phyloP scores from a whole-genome alignment of 2,329 filamentous ascomycete species.

The Cladobotryum protrusum region DNA sequence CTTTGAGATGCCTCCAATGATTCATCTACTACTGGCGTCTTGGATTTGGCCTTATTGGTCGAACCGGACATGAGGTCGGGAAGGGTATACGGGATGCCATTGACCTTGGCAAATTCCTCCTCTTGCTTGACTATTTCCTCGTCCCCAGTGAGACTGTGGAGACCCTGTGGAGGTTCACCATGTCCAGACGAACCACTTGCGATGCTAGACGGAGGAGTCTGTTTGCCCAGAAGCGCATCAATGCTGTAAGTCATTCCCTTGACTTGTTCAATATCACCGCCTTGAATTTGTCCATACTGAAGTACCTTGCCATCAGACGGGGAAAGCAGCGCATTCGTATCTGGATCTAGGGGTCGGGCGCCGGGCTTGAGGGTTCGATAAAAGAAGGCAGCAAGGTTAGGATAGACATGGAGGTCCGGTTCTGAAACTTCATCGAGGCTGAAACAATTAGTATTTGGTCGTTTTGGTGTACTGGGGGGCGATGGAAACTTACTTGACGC shows the following conservation, averaged over 20 bases:
- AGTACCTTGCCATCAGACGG: conserved; percentile 87
- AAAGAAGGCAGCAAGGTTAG: conserved; percentile 94
- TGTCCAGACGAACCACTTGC: conserved; percentile 27
- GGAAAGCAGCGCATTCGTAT: conserved; percentile 73
- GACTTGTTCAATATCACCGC: conserved; percentile 94
- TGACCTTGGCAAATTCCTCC: conserved; percentile 88
- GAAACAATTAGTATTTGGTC: conserved; percentile 16
- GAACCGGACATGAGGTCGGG: conserved; percentile 79
- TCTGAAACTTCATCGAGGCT: conserved; percentile 82
- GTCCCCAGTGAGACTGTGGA: conserved; percentile 36
- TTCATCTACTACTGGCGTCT: conserved; percentile 59
- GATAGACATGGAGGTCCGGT: conserved; percentile 79
- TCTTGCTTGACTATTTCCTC: conserved; percentile 69
- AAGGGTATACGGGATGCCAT: conserved; percentile 92
- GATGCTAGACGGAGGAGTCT: conserved; percentile 50
- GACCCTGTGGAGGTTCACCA: conserved; percentile 16
- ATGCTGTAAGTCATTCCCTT: conserved; percentile 98
- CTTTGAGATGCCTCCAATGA: conserved; percentile 60
- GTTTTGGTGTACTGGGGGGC: not conserved
- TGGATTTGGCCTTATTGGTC: conserved; percentile 17
- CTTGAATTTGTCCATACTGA: conserved; percentile 85
- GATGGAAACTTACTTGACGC: conserved; percentile 57
- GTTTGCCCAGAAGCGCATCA: conserved; percentile 78
- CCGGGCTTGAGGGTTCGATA: conserved; percentile 92
- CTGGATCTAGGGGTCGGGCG: conserved; percentile 73